Conservation (phyloP, 768 basidiomycete species). For the Lactarius hatsudake region DNA sequence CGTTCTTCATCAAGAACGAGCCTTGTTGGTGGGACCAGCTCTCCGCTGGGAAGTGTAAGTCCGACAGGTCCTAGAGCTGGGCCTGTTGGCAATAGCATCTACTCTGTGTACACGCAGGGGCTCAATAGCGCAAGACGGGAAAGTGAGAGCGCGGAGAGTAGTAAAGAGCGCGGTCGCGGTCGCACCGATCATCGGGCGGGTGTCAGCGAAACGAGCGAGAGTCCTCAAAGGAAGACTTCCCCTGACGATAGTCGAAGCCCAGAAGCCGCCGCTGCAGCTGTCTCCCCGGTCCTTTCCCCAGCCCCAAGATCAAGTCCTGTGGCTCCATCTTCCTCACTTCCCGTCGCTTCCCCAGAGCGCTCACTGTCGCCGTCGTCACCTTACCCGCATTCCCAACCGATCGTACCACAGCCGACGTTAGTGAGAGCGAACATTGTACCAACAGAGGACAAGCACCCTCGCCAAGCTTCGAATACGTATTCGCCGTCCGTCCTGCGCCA, state of each 20-base stretch:
- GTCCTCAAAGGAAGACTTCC: constrained; percentile 13
- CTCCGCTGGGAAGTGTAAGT: constrained; percentile 37
- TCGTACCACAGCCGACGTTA: constrained; percentile 2
- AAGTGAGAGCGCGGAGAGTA: constrained; percentile 14
- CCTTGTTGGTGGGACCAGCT: constrained; percentile 34
- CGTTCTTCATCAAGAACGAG: constrained; percentile 37
- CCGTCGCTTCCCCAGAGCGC: background rate
- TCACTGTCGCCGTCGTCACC: background rate
- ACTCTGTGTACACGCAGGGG: constrained; percentile 19
- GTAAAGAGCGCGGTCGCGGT: constrained; percentile 26
- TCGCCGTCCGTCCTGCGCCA: constrained; percentile 22
- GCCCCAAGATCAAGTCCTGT: background rate
- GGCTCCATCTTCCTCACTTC: background rate
- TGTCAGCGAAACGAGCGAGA: constrained; percentile 24
- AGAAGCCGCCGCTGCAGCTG: background rate
- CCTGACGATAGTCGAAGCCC: constrained; percentile 1
- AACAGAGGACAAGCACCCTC: constrained; percentile 11
- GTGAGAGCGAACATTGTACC: background rate
- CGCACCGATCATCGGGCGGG: constrained; percentile 16
- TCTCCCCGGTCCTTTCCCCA: background rate
- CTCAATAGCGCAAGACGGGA: constrained; percentile 22
- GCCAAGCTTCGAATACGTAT: constrained; percentile 23
- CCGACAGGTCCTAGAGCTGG: constrained; percentile 35
- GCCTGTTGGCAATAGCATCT: constrained; percentile 24
- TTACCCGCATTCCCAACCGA: background rate